Base-by-base conservation (phyloP, 176 grass and related monocot genomes). In the Oryza meyeriana region DNA sequence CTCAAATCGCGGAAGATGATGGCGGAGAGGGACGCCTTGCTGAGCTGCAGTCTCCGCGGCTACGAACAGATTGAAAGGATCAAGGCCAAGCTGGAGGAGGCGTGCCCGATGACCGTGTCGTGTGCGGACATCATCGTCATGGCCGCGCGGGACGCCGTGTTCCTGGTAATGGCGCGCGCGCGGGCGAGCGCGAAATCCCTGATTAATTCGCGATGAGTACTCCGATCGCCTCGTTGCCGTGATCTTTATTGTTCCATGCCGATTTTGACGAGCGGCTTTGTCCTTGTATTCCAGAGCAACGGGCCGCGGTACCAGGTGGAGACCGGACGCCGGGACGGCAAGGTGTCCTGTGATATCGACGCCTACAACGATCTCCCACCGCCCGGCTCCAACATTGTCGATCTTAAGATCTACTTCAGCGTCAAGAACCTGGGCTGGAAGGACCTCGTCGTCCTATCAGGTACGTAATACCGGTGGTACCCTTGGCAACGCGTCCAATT, bases 121-220 rank as follows among this genome's bases (percentile, higher is more conserved):
- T 91, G 89, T 72, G 85, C 89, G 27, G 89, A 91, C 83, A 91
- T 88, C 81, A 85, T 91, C 77, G 78, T 73, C 80, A 71, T 91
- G 81, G 89, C 89, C 13, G 86, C 89, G 24, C 77, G 89, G 35
- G 89, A 91, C 68, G 89, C 86, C 72, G 86, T 91, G 13, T 36
- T 13, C 83, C 81, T 91, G 81, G 89, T 91, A 85, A 66, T 4
- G 42, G 12, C 16, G 26, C 4, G 10, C 14, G 14, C 40, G 4
- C 45, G n/a, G n/a, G n/a, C n/a, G n/a, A n/a, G n/a, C n/a, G n/a
- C n/a, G n/a, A n/a, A n/a, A n/a, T 48, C 45, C 45, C 45, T 45
- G 20, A 9, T 2, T 8, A 77, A 38, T 27, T 44, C 4, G 13
- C 41, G 66, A 68, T 75, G 33, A 64, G 17, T 59, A 10, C 22